These are phyloP conservation scores for Ailanthus altissimus DNA, from an alignment of 345 rosid species.

Conservation along the genomic window DNA sequence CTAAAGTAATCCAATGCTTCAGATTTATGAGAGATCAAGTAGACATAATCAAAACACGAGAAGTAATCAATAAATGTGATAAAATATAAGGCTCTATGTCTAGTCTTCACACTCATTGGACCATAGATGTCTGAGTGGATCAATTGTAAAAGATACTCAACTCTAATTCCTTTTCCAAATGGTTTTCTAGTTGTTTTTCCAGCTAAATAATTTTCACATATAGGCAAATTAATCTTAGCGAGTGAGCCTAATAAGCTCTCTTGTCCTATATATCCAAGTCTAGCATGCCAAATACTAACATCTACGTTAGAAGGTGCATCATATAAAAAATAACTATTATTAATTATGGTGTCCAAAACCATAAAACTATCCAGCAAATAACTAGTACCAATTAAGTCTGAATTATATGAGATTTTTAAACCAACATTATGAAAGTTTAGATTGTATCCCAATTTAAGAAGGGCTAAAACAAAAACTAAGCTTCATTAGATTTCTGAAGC, in stretches of 20 bases:
- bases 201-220: background rate
- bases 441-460: too few species aligned
- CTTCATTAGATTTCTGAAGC: background rate
- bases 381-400: background rate
- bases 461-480: too few species aligned
- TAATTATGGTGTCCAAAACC: too few species aligned
- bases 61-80: too few species aligned
- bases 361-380: background rate
- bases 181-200: background rate
- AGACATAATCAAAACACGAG: background rate
- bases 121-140: background rate
- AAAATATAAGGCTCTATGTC: background rate
- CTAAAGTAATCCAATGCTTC: background rate
- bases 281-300: background rate
- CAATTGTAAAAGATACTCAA: background rate
- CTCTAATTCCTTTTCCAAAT: background rate
- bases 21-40: too few species aligned
- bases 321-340: background rate
- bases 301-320: background rate
- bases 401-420: too few species aligned
- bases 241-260: too few species aligned
- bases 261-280: too few species aligned
- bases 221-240: background rate
- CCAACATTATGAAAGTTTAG: too few species aligned
- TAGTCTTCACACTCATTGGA: background rate